Percentiles rank a stretch among this genome's conserved stretches.
Evolutionary conservation across 106 monocot species (phyloP).

Genomic region (Platanthera zijinensis): DNA sequence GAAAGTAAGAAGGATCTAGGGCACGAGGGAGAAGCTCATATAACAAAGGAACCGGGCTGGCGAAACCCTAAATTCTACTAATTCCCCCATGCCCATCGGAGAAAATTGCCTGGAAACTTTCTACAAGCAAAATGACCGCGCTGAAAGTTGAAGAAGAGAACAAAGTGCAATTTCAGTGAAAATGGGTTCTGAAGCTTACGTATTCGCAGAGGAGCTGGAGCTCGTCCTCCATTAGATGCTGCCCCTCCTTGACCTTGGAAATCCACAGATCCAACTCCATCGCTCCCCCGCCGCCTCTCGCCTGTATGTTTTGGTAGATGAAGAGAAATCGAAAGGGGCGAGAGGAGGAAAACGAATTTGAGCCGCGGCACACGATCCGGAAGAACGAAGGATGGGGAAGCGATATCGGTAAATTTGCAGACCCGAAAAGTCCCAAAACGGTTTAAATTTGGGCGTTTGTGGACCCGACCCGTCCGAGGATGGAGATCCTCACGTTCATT

Average conservation of each 20-base stretch:
- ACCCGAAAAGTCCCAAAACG: no score
- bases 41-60: background rate
- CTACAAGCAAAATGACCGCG: background rate
- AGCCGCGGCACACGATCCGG: background rate
- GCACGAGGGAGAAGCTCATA: background rate
- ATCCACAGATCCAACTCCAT: constrained; percentile 71
- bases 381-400: background rate
- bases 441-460: no score
- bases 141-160: background rate
- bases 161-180: background rate
- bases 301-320: background rate
- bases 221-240: constrained; percentile 52
- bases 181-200: constrained; percentile 12
- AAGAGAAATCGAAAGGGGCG: background rate
- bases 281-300: background rate
- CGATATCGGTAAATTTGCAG: background rate
- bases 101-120: background rate
- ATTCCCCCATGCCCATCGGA: background rate
- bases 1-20: background rate
- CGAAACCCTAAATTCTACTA: constrained; percentile 2
- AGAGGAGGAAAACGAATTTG: background rate
- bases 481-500: no score
- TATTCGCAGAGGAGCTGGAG: constrained; percentile 73
- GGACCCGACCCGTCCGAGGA: no score
- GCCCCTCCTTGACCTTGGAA: constrained; percentile 33